Percentiles rank a stretch among this genome's conserved stretches.
phyloP scores from a whole-genome alignment of 345 rosid genomes.

The Linum lewisii region DNA sequence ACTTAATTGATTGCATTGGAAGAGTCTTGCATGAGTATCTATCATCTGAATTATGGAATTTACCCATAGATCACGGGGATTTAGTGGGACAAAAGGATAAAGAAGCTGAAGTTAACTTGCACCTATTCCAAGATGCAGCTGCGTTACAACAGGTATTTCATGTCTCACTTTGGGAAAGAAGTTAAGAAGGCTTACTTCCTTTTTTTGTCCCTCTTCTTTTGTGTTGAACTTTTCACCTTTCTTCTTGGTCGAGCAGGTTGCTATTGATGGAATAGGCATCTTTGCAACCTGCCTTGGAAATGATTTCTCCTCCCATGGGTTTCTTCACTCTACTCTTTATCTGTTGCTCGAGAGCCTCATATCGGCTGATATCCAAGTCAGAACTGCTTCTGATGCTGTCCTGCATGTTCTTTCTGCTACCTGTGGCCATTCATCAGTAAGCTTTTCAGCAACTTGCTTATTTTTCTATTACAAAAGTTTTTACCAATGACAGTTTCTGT shows the following conservation, averaged over 20 bases:
- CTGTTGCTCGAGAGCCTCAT: slow-evolving; percentile 77
- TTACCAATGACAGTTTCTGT: slow-evolving; percentile 8
- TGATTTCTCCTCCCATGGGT: slow-evolving; percentile 70
- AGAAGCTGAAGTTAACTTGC: slow-evolving; percentile 38
- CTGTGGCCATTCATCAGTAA: slow-evolving; percentile 59
- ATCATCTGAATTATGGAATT: slow-evolving; percentile 75
- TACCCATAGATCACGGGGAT: slow-evolving; percentile 51
- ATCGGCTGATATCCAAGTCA: slow-evolving; percentile 58
- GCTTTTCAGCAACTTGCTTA: slow-evolving; percentile 16
- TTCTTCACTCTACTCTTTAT: slow-evolving; percentile 82
- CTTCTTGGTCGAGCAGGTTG: slow-evolving; percentile 39
- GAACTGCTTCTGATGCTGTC: slow-evolving; percentile 69
- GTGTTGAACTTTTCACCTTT: slow-evolving; percentile 7
- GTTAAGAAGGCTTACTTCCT: not conserved
- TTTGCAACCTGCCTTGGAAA: slow-evolving; percentile 65
- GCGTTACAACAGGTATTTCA: slow-evolving; percentile 86
- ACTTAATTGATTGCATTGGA: slow-evolving; percentile 64
- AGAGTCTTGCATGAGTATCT: slow-evolving; percentile 84
- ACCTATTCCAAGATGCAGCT: slow-evolving; percentile 60
- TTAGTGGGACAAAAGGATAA: slow-evolving; percentile 23
- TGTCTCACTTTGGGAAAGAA: slow-evolving; percentile 2
- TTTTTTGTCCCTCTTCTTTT: slow-evolving; percentile 3
- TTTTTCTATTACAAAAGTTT: slow-evolving; percentile 10
- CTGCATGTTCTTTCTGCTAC: slow-evolving; percentile 52
- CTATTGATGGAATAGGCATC: slow-evolving; percentile 75